Conservation (phyloP, 2,329 filamentous ascomycete species). For the Penicillium sp. region DNA sequence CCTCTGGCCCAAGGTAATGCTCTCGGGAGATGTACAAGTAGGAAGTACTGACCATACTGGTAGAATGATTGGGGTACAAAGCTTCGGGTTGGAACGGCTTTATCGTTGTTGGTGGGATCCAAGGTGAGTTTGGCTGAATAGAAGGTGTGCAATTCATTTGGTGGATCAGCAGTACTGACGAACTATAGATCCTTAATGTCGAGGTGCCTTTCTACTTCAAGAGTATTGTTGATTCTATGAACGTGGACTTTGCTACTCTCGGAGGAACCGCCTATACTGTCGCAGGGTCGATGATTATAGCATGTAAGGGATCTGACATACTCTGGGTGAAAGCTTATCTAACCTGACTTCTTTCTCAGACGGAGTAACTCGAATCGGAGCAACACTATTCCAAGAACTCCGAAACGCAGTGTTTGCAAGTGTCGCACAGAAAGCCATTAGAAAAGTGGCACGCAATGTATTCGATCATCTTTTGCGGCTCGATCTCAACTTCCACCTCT, state of each 20-base stretch:
- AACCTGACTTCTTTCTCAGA: conserved; percentile 48
- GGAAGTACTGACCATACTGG: conserved; percentile 19
- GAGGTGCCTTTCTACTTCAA: conserved; percentile 99
- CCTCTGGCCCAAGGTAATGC: conserved; percentile 78
- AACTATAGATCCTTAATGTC: conserved; percentile 72
- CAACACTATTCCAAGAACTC: conserved; percentile 87
- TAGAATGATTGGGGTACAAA: conserved; percentile 76
- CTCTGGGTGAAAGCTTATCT: not conserved
- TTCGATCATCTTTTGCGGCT: conserved; percentile 86
- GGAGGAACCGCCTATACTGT: conserved; percentile 89
- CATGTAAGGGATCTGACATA: conserved; percentile 55
- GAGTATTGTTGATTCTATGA: conserved; percentile 96
- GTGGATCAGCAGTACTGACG: not conserved
- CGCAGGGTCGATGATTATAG: conserved; percentile 89
- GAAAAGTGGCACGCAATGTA: conserved; percentile 85
- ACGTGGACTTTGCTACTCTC: conserved; percentile 81
- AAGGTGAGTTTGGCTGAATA: conserved; percentile 59
- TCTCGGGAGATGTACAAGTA: not conserved
- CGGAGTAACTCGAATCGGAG: conserved; percentile 82
- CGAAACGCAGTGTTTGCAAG: conserved; percentile 96
- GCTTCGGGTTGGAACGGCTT: conserved; percentile 79
- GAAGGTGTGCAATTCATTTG: not conserved
- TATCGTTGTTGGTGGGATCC: conserved; percentile 79
- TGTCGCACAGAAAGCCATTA: conserved; percentile 94
- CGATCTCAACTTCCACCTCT: conserved; percentile 90